phyloP scores from a whole-genome alignment of 2,329 filamentous ascomycete genomes.

The Ophiostoma sp. region DNA sequence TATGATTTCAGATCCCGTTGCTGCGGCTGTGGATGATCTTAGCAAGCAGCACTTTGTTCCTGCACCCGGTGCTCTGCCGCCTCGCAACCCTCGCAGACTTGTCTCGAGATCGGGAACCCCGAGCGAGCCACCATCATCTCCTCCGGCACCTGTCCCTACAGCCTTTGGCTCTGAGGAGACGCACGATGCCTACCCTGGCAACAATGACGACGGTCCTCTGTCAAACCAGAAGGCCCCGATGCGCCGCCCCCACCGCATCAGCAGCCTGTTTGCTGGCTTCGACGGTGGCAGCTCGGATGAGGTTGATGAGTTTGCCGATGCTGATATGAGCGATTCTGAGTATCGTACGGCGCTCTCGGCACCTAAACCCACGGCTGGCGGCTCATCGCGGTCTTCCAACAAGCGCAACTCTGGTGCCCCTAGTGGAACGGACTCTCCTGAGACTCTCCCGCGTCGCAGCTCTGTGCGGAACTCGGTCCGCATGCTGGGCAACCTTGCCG shows the following conservation, averaged over 20 bases:
- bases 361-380: constrained; percentile 52
- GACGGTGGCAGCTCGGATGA: constrained; percentile 71
- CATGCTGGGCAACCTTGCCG: constrained; percentile 38
- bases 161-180: constrained; percentile 42
- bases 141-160: constrained; percentile 34
- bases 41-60: constrained; percentile 49
- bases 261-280: constrained; percentile 84
- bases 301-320: constrained; percentile 61
- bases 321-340: constrained; percentile 65
- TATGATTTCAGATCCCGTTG: constrained; percentile 31
- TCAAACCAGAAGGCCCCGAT: constrained; percentile 60
- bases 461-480: constrained; percentile 35
- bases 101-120: constrained; percentile 47
- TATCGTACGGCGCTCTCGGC: constrained; percentile 66
- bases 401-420: constrained; percentile 47
- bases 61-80: constrained; percentile 55
- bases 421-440: constrained; percentile 45
- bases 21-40: constrained; percentile 42
- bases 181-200: constrained; percentile 71
- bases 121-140: constrained; percentile 52
- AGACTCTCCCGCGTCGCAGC: constrained; percentile 33
- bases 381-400: constrained; percentile 27
- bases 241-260: constrained; percentile 71
- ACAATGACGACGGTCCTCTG: constrained; percentile 77
- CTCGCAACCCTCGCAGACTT: constrained; percentile 61